Conservation (phyloP, 192 early-diverging fungal genomes). For the Backusella australiensis region DNA sequence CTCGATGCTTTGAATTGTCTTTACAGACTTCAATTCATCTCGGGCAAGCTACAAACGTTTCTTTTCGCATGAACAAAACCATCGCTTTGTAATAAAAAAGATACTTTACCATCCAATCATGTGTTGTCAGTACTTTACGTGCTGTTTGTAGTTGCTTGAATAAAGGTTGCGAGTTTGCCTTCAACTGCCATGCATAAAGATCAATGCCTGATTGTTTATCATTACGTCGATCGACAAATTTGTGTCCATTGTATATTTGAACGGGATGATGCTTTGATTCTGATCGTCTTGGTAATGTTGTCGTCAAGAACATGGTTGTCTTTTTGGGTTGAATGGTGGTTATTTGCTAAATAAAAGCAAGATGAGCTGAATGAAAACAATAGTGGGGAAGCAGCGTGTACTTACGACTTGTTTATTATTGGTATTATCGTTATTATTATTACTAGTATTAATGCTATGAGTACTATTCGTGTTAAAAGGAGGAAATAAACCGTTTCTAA, state of each 20-base stretch:
- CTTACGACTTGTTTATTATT: neutral
- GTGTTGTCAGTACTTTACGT: slow-evolving; percentile 64
- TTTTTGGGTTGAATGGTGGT: neutral
- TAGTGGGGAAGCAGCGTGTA: neutral
- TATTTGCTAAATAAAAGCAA: neutral
- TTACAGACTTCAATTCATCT: slow-evolving; percentile 68
- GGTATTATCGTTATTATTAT: neutral
- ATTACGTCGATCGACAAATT: slow-evolving; percentile 13
- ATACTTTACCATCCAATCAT: slow-evolving; percentile 69
- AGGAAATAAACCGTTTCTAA: slow-evolving; percentile 8
- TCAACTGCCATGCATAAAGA: slow-evolving; percentile 35
- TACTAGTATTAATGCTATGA: neutral
- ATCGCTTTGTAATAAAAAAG: neutral
- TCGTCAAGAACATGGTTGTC: slow-evolving; percentile 1
- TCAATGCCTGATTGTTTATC: slow-evolving; percentile 29
- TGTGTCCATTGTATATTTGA: slow-evolving; percentile 33
- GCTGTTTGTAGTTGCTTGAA: slow-evolving; percentile 58
- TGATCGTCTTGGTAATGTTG: slow-evolving; percentile 13
- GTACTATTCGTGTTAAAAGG: neutral
- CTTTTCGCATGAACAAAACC: neutral
- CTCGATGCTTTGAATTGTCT: slow-evolving; percentile 66
- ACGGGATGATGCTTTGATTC: slow-evolving; percentile 21
- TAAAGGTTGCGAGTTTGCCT: slow-evolving; percentile 48
- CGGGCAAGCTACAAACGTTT: slow-evolving; percentile 55
- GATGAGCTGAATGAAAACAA: neutral